Base-by-base conservation (phyloP, 352 stramenopile genomes). In the Paralagenidium karlingii region DNA sequence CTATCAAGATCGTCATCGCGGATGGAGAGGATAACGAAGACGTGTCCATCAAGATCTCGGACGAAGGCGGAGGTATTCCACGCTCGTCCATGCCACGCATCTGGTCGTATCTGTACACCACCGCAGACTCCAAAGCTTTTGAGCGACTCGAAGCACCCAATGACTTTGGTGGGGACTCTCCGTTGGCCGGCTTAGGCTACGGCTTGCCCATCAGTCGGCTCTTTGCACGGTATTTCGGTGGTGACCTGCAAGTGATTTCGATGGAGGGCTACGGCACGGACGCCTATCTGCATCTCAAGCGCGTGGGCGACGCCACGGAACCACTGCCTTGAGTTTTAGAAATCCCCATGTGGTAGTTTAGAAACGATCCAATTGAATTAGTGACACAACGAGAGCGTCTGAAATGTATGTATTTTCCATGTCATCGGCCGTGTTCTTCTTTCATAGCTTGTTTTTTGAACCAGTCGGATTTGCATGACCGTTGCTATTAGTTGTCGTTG, bases 211-310 rank as follows among this genome's bases (percentile, higher is more conserved):
- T 96, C 41, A 90, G 73, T 44, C 69, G 94, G 13, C 83, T 96
- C n/a, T 99, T 99, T 63, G 94, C 95, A 50, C 82, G 96, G 40
- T 99, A 99, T 70, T 99, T 99, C 64, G 96, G 96, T 19, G 97
- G 97, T 15, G 96, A 99, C 61, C 61, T 99, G 16, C 91, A 96
- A 53, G 95, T 99, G 39, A 99, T 99, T 62, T 98, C 92, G 10
- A 99, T 99, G 94, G 96, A 99, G 49, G 97, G 97, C 16, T 99
- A 98, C 57, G 96, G 96, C 31, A 99, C 96, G 0, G 96, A 99
- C 63, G 82, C 88, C n/a, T 97, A 97, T 49, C 48, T 97, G 46
- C 86, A 97, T 40, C 45, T 97, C 15, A 94, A 92, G 53, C 80
- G 85, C 38, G 77, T 96, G n/a, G 82, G 84, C 8, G 82, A 96